Evolutionary conservation across 495 filamentous ascomycete genomes (phyloP), one percentile per base, ranked within the genome.

Genomic region (Lophium mytilinum): DNA sequence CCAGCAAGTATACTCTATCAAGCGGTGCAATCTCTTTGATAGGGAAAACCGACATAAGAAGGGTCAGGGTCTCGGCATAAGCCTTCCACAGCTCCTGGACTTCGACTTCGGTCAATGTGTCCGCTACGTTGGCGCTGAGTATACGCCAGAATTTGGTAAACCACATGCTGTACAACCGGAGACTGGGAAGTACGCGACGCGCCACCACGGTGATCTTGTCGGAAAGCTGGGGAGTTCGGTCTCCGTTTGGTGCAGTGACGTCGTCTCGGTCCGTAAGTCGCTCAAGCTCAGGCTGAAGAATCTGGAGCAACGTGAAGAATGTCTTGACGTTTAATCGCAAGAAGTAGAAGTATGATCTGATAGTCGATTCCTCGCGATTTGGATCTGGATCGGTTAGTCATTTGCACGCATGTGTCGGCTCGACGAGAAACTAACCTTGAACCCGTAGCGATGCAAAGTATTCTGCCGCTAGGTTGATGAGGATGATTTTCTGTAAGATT

Each of bases 381-480:
- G 53, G 9, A 12, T 21, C 57, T 64, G 40, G 4, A 71, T 39
- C 66, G 66, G 49, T 69, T 61, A 8, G 70, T 68, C 11, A 73
- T 56, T 72, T 71, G 69, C 37, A 35, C 37, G n/a, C 39, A 53
- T 21, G n/a, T 15, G 40, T 19, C 56, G 36, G 19, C 19, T 0
- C 50, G 3, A 12, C 48, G 37, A 56, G 8, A 52, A 37, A 59
- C 48, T 75, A 77, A 89, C 87, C 74, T 66, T 72, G 73, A 43
- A 86, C 77, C 56, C 80, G 82, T 18, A 77, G 68, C 17, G 75
- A 74, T 21, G 89, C 84, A 61, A 85, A 79, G 57, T 82, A 82
- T 66, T 94, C 87, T 10, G 91, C 89, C 0, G 89, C 82, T 48
- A 96, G 84, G 63, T 94, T 97, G 55, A 89, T 83, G 34, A 96